phyloP scores from a whole-genome alignment of 2,329 filamentous ascomycete species.

The Lecanoromycetidae sp. region DNA sequence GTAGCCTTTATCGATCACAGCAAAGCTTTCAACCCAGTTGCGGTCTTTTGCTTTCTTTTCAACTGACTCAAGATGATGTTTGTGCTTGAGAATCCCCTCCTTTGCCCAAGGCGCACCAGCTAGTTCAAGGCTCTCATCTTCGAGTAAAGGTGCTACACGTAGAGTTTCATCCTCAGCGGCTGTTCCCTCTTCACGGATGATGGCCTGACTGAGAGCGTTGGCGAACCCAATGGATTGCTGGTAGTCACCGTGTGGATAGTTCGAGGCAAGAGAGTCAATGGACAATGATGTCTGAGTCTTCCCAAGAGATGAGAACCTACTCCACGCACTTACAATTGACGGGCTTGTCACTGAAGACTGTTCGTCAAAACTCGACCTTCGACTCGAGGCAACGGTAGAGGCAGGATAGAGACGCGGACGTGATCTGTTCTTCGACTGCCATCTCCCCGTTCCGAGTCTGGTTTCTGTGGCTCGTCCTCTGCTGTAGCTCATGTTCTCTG shows the following conservation, averaged over 20 bases:
- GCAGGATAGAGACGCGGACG: constrained; percentile 62
- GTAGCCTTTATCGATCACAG: constrained; percentile 87
- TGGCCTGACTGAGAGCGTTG: constrained; percentile 89
- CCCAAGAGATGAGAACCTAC: constrained; percentile 70
- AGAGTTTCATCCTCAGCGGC: constrained; percentile 44
- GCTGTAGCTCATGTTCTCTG: constrained; percentile 58
- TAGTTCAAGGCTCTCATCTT: constrained; percentile 85
- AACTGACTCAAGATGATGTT: constrained; percentile 82
- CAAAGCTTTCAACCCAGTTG: constrained; percentile 91
- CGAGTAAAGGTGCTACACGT: constrained; percentile 55
- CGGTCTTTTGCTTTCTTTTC: constrained; percentile 90
- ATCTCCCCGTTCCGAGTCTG: constrained; percentile 53
- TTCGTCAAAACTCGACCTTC: constrained; percentile 80
- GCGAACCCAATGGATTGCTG: constrained; percentile 96
- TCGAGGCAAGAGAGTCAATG: constrained; percentile 75
- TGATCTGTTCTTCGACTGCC: constrained; percentile 77
- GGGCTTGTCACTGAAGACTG: constrained; percentile 84
- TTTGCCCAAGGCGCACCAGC: constrained; percentile 96
- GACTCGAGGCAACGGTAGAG: constrained; percentile 76
- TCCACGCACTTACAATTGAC: constrained; percentile 85
- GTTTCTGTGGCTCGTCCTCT: constrained; percentile 61
- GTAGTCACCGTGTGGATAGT: constrained; percentile 65
- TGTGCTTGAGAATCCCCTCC: constrained; percentile 90
- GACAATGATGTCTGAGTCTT: constrained; percentile 87
- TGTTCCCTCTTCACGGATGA: constrained; percentile 72